Conservation (phyloP, 2,329 filamentous ascomycete genomes). For the Chlorencoelia australis region DNA sequence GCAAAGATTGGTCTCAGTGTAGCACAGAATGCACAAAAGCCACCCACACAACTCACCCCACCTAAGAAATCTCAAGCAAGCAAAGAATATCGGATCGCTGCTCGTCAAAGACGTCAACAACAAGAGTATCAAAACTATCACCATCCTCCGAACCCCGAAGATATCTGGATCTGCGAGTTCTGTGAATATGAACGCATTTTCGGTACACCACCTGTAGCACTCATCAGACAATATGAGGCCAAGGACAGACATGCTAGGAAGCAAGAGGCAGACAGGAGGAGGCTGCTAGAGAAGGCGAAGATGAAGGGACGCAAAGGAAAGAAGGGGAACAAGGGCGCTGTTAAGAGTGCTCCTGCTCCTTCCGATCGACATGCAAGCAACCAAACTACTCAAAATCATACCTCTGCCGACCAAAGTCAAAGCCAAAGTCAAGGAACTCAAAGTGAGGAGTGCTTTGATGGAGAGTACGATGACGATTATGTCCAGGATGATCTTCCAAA, state of each 20-base stretch:
- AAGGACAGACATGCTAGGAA: conserved; percentile 82
- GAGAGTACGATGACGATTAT: conserved; percentile 40
- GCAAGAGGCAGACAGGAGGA: conserved; percentile 73
- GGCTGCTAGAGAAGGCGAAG: conserved; percentile 85
- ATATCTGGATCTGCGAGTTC: conserved; percentile 94
- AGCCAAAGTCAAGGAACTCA: conserved; percentile 32
- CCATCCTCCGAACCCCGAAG: conserved; percentile 58
- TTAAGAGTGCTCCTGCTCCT: conserved; percentile 15
- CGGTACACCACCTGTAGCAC: conserved; percentile 69
- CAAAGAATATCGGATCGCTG: conserved; percentile 65
- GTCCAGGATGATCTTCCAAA: conserved; percentile 5
- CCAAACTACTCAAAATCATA: conserved; percentile 29
- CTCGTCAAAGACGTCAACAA: conserved; percentile 65
- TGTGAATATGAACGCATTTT: conserved; percentile 97
- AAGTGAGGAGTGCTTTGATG: conserved; percentile 38
- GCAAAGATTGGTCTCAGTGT: conserved; percentile 19
- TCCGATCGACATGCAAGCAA: conserved; percentile 21
- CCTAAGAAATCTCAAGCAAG: conserved; percentile 54
- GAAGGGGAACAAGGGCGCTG: conserved; percentile 56
- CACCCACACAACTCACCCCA: conserved; percentile 26
- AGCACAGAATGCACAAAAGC: conserved; percentile 32
- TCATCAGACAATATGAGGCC: conserved; percentile 88
- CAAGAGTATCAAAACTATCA: conserved; percentile 69
- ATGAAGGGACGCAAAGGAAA: conserved; percentile 85
- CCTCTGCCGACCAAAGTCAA: conserved; percentile 21